Evolutionary conservation across 176 grass and related monocot genomes (phyloP), one percentile per base, ranked within the genome.

Genomic region (Triticum timopheevii): DNA sequence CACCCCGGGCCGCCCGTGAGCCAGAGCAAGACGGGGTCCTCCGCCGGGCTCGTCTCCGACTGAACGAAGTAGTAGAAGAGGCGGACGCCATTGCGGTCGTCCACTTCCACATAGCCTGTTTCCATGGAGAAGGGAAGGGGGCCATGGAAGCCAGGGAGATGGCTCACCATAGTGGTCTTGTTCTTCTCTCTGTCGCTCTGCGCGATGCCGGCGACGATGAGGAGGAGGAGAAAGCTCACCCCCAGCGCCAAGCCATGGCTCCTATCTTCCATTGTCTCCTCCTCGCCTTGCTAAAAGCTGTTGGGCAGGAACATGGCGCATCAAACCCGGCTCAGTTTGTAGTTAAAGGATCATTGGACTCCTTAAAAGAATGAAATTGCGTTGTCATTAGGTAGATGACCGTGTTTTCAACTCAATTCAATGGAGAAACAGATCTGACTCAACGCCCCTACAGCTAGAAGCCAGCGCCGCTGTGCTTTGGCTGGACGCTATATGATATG

Each of bases 1-100:
- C 67, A 70, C 35, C 67, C 67, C 3, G 67, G 67, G 67, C 67
- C 67, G 34, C 67, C 67, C 1, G 67, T 70, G 34, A 70, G 67
- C 67, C 67, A 70, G 34, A 70, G 67, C 67, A 70, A 70, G 67
- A 70, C 67, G 9, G 67, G 67, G 19, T 70, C 67, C 67, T 70
- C 67, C 17, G 17, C 9, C 1, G 67, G 67, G 19, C 2, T 70
- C 8, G 1, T 22, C 67, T 70, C 67, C 34, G 67, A 70, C 19
- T 70, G 34, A 1, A 70, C 67, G 67, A 70, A 70, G 67, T 70
- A 70, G 67, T 70, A 70, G 67, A 70, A 70, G 34, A 70, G 6
- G 9, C 9, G 33, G 34, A 70, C 67, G 34, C 67, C 67, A 70
- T 70, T 70, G 19, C 33, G 0, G 8, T 22, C 9, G 31, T 70